Conservation (phyloP, 805 yeast genomes). For the Isabelozyma pseudorhagii region DNA sequence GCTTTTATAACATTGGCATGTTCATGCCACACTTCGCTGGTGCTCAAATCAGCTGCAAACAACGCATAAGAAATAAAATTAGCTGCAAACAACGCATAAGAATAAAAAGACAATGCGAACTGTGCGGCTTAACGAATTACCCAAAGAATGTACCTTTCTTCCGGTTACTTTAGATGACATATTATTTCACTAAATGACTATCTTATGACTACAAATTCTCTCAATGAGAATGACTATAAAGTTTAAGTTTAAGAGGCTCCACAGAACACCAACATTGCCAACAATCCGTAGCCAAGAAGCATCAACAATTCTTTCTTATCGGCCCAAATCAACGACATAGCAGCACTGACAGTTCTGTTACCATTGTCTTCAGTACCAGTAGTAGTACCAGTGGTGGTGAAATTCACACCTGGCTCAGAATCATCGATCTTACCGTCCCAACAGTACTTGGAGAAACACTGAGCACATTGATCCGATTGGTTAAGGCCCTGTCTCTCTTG, state of each 20-base stretch:
- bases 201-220: no score
- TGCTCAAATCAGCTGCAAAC: no score
- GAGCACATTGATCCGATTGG: constrained; percentile 66
- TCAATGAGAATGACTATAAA: background rate
- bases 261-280: constrained; percentile 14
- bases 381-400: constrained; percentile 28
- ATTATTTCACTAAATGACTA: no score
- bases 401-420: constrained; percentile 19
- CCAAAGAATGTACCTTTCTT: no score
- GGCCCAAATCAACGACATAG: constrained; percentile 8
- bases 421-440: constrained; percentile 54
- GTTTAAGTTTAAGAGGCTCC: background rate
- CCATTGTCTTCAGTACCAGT: constrained; percentile 18
- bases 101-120: no score
- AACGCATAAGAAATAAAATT: no score
- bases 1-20: background rate
- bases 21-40: no score
- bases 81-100: no score
- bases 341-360: constrained; percentile 16
- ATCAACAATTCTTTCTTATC: constrained; percentile 7
- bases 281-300: constrained; percentile 17
- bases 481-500: constrained; percentile 62
- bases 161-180: no score
- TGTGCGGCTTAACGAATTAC: no score
- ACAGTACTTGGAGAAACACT: constrained; percentile 72